Evolutionary conservation across 2,329 filamentous ascomycete genomes (phyloP).

Genomic region (Colletotrichum noveboracense): DNA sequence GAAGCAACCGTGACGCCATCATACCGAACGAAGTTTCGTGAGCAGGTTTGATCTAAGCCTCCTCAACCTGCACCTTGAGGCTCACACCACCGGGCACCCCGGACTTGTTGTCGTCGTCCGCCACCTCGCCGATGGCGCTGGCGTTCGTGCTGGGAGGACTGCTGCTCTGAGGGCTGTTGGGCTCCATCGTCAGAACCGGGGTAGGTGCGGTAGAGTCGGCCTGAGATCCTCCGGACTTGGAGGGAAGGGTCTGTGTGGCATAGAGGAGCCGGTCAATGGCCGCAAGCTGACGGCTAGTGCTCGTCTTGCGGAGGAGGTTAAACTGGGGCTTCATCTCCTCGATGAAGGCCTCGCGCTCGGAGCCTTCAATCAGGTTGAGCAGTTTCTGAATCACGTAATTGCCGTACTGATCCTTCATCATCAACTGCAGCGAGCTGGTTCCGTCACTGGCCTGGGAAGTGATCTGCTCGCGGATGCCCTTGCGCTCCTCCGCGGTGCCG

Average conservation of each 20-base stretch:
- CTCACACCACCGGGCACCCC: conserved; percentile 13
- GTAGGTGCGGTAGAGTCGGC: conserved; percentile 63
- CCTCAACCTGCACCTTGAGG: conserved; percentile 33
- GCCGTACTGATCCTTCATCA: conserved; percentile 91
- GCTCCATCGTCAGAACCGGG: conserved; percentile 70
- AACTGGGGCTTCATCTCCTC: conserved; percentile 70
- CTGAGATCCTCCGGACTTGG: conserved; percentile 17
- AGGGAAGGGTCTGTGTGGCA: conserved; percentile 18
- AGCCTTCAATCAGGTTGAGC: conserved; percentile 64
- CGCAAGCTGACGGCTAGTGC: conserved; percentile 69
- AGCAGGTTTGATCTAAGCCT: conserved; percentile 27
- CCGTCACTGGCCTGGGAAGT: conserved; percentile 67
- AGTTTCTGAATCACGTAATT: conserved; percentile 98
- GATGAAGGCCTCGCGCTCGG: conserved; percentile 64
- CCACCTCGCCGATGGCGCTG: conserved; percentile 52
- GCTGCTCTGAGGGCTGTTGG: conserved; percentile 72
- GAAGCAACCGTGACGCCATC: conserved; percentile 12
- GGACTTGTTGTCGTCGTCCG: conserved; percentile 32
- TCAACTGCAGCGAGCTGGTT: conserved; percentile 70
- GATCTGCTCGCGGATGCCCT: conserved; percentile 69
- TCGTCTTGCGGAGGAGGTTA: conserved; percentile 65
- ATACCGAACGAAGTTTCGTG: not conserved
- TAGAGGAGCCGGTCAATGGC: conserved; percentile 64
- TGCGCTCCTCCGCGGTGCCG: conserved; percentile 72
- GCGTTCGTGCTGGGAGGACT: conserved; percentile 68